Conservation (phyloP, 1,139 yeast genomes). For the Casaregolazyma suthepensis region DNA sequence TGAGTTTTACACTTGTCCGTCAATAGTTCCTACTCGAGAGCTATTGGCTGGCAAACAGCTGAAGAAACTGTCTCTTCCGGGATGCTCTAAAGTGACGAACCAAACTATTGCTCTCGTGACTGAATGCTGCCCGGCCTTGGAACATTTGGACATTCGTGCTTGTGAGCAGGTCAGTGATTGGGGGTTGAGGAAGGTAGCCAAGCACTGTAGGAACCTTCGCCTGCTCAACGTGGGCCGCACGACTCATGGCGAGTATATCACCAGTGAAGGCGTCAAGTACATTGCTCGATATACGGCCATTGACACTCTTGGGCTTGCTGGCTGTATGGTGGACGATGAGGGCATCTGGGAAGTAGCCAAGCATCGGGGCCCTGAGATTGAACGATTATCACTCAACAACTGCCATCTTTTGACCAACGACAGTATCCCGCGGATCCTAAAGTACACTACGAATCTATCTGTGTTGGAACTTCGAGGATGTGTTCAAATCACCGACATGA, state of each 20-base stretch:
- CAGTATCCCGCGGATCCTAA: conserved; percentile 59
- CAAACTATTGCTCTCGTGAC: conserved; percentile 48
- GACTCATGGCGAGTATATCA: conserved; percentile 56
- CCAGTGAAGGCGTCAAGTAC: conserved; percentile 61
- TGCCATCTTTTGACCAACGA: conserved; percentile 62
- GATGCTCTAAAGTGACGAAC: conserved; percentile 59
- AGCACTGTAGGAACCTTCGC: conserved; percentile 49
- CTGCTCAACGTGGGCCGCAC: conserved; percentile 77
- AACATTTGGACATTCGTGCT: conserved; percentile 71
- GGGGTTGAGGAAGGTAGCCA: conserved; percentile 62
- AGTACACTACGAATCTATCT: conserved; percentile 52
- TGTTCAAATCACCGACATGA: conserved; percentile 50
- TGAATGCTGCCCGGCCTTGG: conserved; percentile 51
- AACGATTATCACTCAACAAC: conserved; percentile 71
- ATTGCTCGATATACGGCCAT: conserved; percentile 51
- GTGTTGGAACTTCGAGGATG: conserved; percentile 76
- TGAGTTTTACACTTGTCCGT: conserved; percentile 81
- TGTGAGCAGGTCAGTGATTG: conserved; percentile 74
- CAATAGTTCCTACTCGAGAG: conserved; percentile 50
- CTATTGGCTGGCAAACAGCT: conserved; percentile 41
- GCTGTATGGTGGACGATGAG: conserved; percentile 72
- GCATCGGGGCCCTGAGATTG: conserved; percentile 48
- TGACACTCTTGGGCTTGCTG: conserved; percentile 80
- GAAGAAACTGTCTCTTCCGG: conserved; percentile 64
- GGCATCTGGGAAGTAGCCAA: conserved; percentile 75